Evolutionary conservation across 352 stramenopile genomes (phyloP).

Genomic region (Peronospora farinosa): DNA sequence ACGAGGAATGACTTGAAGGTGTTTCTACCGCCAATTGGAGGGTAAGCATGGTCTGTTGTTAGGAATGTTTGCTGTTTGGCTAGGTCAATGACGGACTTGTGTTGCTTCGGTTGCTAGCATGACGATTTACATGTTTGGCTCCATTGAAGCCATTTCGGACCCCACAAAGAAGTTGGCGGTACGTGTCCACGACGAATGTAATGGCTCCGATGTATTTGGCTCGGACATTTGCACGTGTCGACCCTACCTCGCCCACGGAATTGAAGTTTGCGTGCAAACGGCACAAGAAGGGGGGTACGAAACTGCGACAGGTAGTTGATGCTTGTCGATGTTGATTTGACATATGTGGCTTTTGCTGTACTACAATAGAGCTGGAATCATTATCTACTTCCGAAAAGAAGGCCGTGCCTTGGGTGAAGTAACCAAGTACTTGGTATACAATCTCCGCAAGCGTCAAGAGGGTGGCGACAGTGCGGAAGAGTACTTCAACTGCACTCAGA

Average conservation of each 20-base stretch:
- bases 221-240: constrained; percentile 99
- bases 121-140: constrained; percentile 98
- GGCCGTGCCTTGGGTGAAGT: constrained; percentile 95
- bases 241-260: constrained; percentile 97
- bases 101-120: constrained; percentile 31
- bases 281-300: constrained; percentile 92
- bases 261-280: constrained; percentile 98
- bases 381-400: constrained; percentile 99
- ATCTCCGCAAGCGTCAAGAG: constrained; percentile 97
- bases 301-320: not conserved
- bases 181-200: constrained; percentile 99
- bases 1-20: constrained; percentile 97
- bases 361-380: constrained; percentile 82
- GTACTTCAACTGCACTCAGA: constrained; percentile 99
- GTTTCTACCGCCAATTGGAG: constrained; percentile 97
- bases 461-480: constrained; percentile 94
- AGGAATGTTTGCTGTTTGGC: not conserved
- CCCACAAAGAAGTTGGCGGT: constrained; percentile 96
- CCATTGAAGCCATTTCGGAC: constrained; percentile 94
- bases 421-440: constrained; percentile 99
- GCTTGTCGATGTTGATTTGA: constrained; percentile 2
- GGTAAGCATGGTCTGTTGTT: constrained; percentile 35
- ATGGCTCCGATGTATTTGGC: constrained; percentile 97
- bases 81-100: constrained; percentile 5
- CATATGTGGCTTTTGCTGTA: not conserved